These are phyloP conservation scores for Taphrina sp. DNA, from an alignment of 1,139 yeast species.

Conservation along the genomic window DNA sequence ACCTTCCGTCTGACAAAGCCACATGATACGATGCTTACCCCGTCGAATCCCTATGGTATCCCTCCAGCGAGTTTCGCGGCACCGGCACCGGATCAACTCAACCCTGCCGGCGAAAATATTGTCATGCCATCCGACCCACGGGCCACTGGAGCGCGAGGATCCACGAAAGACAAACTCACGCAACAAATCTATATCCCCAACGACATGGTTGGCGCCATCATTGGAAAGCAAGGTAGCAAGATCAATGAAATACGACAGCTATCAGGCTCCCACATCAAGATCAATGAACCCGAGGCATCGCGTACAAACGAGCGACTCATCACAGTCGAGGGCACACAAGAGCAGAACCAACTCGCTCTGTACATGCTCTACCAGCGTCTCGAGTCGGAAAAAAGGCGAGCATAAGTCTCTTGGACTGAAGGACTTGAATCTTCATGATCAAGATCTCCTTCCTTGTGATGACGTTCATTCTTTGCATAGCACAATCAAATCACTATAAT, in stretches of 20 bases:
- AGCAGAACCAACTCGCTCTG: constrained; percentile 73
- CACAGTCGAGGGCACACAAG: constrained; percentile 66
- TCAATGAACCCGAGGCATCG: constrained; percentile 52
- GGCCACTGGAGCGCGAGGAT: constrained; percentile 14
- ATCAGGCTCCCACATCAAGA: constrained; percentile 73
- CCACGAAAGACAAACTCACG: constrained; percentile 43
- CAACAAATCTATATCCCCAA: constrained; percentile 77
- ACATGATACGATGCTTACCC: constrained; percentile 38
- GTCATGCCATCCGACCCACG: constrained; percentile 25
- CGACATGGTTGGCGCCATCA: constrained; percentile 75
- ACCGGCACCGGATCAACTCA: constrained; percentile 39
- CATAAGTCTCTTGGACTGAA: too few relatives aligned
- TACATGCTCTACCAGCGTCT: constrained; percentile 56
- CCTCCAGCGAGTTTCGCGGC: constrained; percentile 41
- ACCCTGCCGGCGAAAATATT: constrained; percentile 1
- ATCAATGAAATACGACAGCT: constrained; percentile 74
- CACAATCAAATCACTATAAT: too few relatives aligned
- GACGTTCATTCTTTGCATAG: too few relatives aligned
- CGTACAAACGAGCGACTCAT: constrained; percentile 55
- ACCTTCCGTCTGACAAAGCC: constrained; percentile 31
- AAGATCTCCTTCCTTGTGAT: too few relatives aligned
- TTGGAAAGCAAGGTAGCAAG: constrained; percentile 83
- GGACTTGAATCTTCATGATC: too few relatives aligned
- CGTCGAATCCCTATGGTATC: constrained; percentile 38
- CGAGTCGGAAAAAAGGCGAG: constrained; percentile 29